Evolutionary conservation across 805 yeast genomes (phyloP), one percentile per base, ranked within the genome.

Genomic region (Zygosaccharomyces gambellarensis): DNA sequence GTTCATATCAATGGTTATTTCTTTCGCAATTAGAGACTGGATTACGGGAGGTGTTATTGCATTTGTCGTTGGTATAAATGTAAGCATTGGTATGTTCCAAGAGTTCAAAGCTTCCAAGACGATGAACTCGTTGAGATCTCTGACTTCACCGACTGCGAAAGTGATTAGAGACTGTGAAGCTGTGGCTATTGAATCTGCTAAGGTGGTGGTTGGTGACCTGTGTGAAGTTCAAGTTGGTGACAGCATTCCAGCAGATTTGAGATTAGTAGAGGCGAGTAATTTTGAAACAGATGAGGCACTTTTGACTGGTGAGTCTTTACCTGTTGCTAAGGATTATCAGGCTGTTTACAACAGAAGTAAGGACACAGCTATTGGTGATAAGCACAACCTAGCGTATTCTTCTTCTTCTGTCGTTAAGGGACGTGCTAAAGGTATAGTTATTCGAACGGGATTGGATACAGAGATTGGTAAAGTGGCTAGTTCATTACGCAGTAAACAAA

Each of bases 401-500:
- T 97, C 98, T 39, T 94, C 99, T 2, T 76, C 94, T 55, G 98
- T 94, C 7, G 82, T 96, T 57, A 94, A 89, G 62, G 99, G 99
- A 28, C 88, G 87, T 61, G 99, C 97, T 3, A 58, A 84, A 0
- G 99, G 99, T 53, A 76, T 94, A 38, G 98, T 94, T 22, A 78
- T 92, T 36, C 96, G 90, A n/a, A 94, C 97, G 1, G 96, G 95
- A 29, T 71, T 79, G 39, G 80, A 83, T 56, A 90, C 99, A 1
- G 98, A 94, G 53, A 90, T 94, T 69, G 99, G 99, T 45, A 77
- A 90, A 67, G 89, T 94, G 54, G 90, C 97, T 0, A 97, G 92
- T 17, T 90, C 97, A 2, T 76, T 94, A 55, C 60, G 61, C 29
- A 57, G 57, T 21, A 45, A 54, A 10, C 57, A 50, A 14, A 54